A percentile compares a stretch with the other conserved stretches of the same genome.
Conservation (phyloP, 306 rosid genomes). For the Cicer pinnatifidum region DNA sequence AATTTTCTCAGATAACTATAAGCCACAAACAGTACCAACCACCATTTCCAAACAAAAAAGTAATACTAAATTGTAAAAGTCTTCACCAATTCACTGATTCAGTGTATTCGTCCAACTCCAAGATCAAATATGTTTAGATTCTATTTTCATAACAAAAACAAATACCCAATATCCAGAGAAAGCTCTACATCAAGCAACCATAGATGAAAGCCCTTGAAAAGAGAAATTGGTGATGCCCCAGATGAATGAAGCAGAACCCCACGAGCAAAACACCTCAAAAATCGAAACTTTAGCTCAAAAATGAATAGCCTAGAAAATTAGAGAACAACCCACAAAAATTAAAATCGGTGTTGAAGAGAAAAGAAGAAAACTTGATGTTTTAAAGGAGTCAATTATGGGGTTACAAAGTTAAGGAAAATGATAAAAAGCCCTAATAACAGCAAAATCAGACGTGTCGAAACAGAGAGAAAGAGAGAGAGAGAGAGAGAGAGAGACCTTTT, state of each 20-base stretch:
- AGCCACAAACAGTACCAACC: slow-evolving; percentile 41
- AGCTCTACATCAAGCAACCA: slow-evolving; percentile 22
- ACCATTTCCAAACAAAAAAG: slow-evolving; percentile 43
- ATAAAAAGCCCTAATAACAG: slow-evolving; percentile 56
- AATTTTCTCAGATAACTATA: slow-evolving; percentile 49
- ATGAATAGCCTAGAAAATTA: slow-evolving; percentile 23
- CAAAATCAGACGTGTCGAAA: slow-evolving; percentile 50
- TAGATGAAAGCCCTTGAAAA: not conserved
- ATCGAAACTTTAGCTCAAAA: slow-evolving; percentile 37
- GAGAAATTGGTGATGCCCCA: slow-evolving; percentile 36
- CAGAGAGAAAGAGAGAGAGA: slow-evolving; percentile 38
- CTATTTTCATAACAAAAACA: not conserved
- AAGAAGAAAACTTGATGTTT: slow-evolving; percentile 29
- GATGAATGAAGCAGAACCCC: slow-evolving; percentile 35
- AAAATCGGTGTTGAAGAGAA: slow-evolving; percentile 38
- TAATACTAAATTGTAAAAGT: slow-evolving; percentile 7
- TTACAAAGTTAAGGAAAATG: slow-evolving; percentile 49
- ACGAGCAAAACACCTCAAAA: slow-evolving; percentile 31
- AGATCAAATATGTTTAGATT: slow-evolving; percentile 42
- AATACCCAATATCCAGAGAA: slow-evolving; percentile 34
- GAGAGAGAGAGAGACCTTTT: slow-evolving; percentile 55
- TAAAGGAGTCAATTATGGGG: slow-evolving; percentile 43
- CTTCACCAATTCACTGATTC: slow-evolving; percentile 46
- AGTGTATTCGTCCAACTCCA: slow-evolving; percentile 22
- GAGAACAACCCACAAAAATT: slow-evolving; percentile 41